phyloP scores from a whole-genome alignment of 306 rosid species.

The Ormosia semicastrata region DNA sequence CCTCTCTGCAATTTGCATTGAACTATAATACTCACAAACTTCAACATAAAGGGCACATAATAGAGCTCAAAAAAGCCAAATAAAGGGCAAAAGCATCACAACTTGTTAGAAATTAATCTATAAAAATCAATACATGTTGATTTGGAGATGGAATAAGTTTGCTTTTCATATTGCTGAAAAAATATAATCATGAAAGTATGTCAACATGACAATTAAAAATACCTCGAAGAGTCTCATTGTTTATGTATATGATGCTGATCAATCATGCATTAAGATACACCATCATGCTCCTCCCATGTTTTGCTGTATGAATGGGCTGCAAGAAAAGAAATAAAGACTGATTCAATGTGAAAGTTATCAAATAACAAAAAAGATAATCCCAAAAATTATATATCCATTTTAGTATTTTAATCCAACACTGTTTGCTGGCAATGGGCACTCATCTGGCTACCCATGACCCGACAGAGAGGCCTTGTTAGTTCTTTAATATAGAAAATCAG shows the following conservation, averaged over 20 bases:
- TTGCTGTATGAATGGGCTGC: constrained; percentile 35
- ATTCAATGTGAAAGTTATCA: background rate
- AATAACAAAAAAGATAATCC: background rate
- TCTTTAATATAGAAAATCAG: background rate
- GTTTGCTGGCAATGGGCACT: constrained; percentile 21
- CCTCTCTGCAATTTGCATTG: background rate
- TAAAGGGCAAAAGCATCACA: background rate
- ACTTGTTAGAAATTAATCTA: background rate
- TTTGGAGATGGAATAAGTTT: background rate
- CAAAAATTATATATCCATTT: background rate
- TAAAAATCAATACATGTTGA: background rate
- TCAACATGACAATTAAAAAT: background rate
- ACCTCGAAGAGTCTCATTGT: background rate
- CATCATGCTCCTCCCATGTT: constrained; percentile 29
- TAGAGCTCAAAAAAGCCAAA: background rate
- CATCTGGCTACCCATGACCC: constrained; percentile 25
- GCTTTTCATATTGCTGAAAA: background rate
- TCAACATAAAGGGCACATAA: background rate
- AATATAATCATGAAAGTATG: background rate
- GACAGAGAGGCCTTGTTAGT: constrained; percentile 13
- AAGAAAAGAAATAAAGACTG: background rate
- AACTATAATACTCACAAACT: background rate
- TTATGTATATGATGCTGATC: background rate
- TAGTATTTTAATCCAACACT: constrained; percentile 5
- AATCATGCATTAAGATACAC: background rate